Evolutionary conservation across 345 rosid genomes (phyloP), one percentile per base, ranked within the genome.

Genomic region (Pugionium dolabratum): DNA sequence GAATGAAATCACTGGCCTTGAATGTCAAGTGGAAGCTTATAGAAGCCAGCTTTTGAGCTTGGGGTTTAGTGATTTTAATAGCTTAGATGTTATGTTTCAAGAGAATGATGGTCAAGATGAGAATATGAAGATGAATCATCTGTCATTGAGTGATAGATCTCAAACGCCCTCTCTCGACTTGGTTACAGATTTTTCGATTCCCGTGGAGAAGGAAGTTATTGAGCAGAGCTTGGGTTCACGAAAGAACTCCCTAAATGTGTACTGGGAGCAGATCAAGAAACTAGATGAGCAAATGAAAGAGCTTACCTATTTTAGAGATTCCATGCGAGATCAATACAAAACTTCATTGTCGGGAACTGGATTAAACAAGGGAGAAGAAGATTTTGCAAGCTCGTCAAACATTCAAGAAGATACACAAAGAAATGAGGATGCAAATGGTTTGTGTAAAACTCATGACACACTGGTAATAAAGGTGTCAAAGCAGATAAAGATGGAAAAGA

Each of bases 1-100:
- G 71, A 69, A 80, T 81, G 94, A 90, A 74, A 81, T 84, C 35
- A 81, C 86, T 7, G 80, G 90, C 10, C 96, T 93, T 34, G 87
- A 85, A 55, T 85, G 54, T 69, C 97, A 90, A 72, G 80, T 84
- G 32, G 84, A 85, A 60, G 85, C 89, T 52, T 93, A 85, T 47
- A 80, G 80, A 76, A 83, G 74, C 54, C 81, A 86, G 69, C 86
- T 90, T 41, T 30, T 82, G 66, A 85, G 90, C 80, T 44, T 87
- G 73, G 98, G 96, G 3, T 76, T 64, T 48, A 57, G 41, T 59
- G 96, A 92, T 66, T 27, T 83, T 36, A 75, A 47, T 7, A 62
- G 42, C n/a, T 25, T 43, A 31, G 89, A 84, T 36, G 64, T 31
- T 41, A 73, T 70, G 62, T 70, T 68, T 68, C 83, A 76, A 1